These are phyloP conservation scores for Capsella bursapastoris DNA, from an alignment of 345 rosid species.

Conservation along the genomic window DNA sequence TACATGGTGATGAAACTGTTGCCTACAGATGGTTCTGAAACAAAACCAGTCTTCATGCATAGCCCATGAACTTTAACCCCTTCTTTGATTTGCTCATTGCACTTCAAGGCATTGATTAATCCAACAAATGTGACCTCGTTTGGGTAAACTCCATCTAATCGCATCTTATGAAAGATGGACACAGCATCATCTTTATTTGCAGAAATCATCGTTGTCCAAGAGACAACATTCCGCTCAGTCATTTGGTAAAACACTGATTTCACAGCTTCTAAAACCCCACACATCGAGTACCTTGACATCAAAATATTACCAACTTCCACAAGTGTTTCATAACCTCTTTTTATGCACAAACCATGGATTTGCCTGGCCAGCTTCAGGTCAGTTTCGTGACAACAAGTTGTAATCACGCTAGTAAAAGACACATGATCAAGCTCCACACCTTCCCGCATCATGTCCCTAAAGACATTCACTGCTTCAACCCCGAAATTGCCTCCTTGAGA, in stretches of 20 bases:
- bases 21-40: conserved; percentile 57
- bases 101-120: conserved; percentile 61
- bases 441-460: conserved; percentile 63
- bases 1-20: conserved; percentile 89
- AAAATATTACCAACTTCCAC: conserved; percentile 70
- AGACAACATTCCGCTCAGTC: conserved; percentile 70
- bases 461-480: conserved; percentile 57
- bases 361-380: conserved; percentile 72
- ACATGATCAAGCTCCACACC: conserved; percentile 82
- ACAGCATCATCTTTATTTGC: conserved; percentile 58
- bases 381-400: conserved; percentile 75
- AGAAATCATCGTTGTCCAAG: conserved; percentile 90
- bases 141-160: conserved; percentile 68
- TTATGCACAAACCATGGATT: conserved; percentile 73
- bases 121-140: conserved; percentile 80
- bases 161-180: conserved; percentile 66
- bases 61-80: conserved; percentile 68
- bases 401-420: conserved; percentile 72
- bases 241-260: conserved; percentile 59
- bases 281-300: conserved; percentile 75
- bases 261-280: conserved; percentile 61
- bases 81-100: conserved; percentile 50
- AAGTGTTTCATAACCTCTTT: conserved; percentile 66
- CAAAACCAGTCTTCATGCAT: conserved; percentile 61
- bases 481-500: conserved; percentile 65